Conservation (phyloP, 352 stramenopile species). For the Pythium pyrilobum region DNA sequence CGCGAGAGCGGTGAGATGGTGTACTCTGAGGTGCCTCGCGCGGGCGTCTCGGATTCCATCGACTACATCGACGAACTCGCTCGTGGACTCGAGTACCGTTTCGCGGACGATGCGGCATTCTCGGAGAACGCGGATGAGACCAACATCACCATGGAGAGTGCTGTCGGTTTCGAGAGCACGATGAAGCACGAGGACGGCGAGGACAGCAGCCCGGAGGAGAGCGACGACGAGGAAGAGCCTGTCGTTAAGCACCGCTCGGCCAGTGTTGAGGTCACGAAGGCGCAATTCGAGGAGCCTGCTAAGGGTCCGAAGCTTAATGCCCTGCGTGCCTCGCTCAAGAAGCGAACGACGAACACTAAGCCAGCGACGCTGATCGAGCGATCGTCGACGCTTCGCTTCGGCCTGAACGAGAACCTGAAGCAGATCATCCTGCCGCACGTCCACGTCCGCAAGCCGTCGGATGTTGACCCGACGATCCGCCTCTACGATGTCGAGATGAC, state of each 20-base stretch:
- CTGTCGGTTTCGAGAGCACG: constrained; percentile 54
- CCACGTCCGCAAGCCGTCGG: constrained; percentile 69
- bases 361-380: constrained; percentile 27
- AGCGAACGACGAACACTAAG: constrained; percentile 23
- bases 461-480: constrained; percentile 72
- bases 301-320: constrained; percentile 55
- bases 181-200: constrained; percentile 38
- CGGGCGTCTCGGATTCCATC: constrained; percentile 30
- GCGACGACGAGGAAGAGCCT: constrained; percentile 41
- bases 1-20: constrained; percentile 32
- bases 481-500: constrained; percentile 81
- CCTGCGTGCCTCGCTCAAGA: constrained; percentile 50
- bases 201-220: constrained; percentile 39
- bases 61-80: constrained; percentile 46
- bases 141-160: constrained; percentile 29
- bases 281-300: constrained; percentile 21
- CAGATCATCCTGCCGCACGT: constrained; percentile 65
- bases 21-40: constrained; percentile 33
- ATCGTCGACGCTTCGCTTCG: constrained; percentile 40
- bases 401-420: constrained; percentile 61
- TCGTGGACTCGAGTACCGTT: constrained; percentile 34
- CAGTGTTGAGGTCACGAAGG: constrained; percentile 3
- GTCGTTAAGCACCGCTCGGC: constrained; percentile 4
- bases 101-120: constrained; percentile 12
- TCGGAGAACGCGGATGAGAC: constrained; percentile 20